Base-by-base conservation (phyloP, 176 grass and related monocot species). In the Oryza meridionalis region DNA sequence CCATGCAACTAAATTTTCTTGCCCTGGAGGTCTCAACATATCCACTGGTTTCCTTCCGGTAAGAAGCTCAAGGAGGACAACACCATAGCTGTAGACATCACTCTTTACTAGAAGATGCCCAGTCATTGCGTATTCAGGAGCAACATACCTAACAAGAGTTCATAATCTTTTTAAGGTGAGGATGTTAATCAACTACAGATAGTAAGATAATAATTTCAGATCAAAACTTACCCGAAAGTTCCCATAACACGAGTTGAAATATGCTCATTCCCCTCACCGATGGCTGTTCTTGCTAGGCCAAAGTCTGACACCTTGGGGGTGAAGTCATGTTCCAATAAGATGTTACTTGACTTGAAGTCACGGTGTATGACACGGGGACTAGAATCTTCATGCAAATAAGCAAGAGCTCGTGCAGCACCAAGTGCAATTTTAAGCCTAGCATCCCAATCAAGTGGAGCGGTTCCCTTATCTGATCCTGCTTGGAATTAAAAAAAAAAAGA, bases 291-390 rank as follows among this genome's bases (percentile, higher is more conserved):
- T 14, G 97, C 97, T 74, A 99, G 76, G 58, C 97, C 97, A 77
- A 99, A 96, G 62, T 99, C 97, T 79, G 97, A 99, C 24, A 99
- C 97, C 78, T 99, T 96, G 25, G 97, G 91, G 44, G 85, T 96
- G 76, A 92, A 94, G 70, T 99, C 91, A 49, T 99, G 70, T 82
- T 99, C 97, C 75, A 99, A 63, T 73, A 99, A 90, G 77, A 99
- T 99, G 77, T 99, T 99, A 85, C 97, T 99, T 46, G 93, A 94
- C 68, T 99, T 99, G 83, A 99, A 99, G 84, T 99, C 97, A 55
- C 93, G 97, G 78, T 99, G 97, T 92, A 99, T 99, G 21, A 99
- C 97, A 77, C 93, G 97, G 45, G 97, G 97, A 75, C 87, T 96
- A 81, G 97, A 99, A 89, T 99, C 97, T 88, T 99, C 97, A 73